Base-by-base conservation (phyloP, 345 rosid species). In the Cardiospermum halicacabum region DNA sequence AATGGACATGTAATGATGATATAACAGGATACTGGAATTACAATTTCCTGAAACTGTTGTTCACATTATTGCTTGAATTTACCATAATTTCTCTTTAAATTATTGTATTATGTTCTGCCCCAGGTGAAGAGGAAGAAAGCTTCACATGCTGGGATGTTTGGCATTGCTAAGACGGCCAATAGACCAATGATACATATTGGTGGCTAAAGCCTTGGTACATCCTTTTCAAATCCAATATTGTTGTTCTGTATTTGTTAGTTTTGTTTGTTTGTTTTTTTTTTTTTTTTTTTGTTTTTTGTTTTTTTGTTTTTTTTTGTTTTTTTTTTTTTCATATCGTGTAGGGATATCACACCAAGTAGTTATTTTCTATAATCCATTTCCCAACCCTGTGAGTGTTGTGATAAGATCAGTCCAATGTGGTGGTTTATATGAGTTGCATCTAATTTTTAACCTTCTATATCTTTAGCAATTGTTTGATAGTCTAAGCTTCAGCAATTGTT, bases 131-230 rank as follows among this genome's bases (percentile, higher is more conserved):
- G 80, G 79, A 85, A 89, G 75, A 87, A 87, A 80, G 86, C 86
- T 19, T 69, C 86, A 19, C 96, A 89, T 64, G 91, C 91, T 19
- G 96, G 96, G 65, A 89, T 89, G 96, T 83, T 87, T 75, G 88
- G 87, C 77, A 80, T 89, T 69, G 91, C 93, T 28, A 85, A 83
- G 79, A 89, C 94, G 16, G 80, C 81, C 22, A 89, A 89, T 59
- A 83, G 89, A 68, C 96, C 96, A 9, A 89, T 87, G 96, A 85
- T 87, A 74, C 94, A 85, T 76, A 87, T 87, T 9, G 91, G 96
- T 64, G 96, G 96, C 75, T 86, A 65, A 77, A 64, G 47, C 11
- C 28, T n/a, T 40, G 75, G 74, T 67, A 67, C 19, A 22, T 48
- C 59, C 65, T 57, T 65, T 45, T 59, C 15, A 57, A 37, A 48